Base-by-base conservation (phyloP, 106 monocot genomes). In the Allium sativum region DNA sequence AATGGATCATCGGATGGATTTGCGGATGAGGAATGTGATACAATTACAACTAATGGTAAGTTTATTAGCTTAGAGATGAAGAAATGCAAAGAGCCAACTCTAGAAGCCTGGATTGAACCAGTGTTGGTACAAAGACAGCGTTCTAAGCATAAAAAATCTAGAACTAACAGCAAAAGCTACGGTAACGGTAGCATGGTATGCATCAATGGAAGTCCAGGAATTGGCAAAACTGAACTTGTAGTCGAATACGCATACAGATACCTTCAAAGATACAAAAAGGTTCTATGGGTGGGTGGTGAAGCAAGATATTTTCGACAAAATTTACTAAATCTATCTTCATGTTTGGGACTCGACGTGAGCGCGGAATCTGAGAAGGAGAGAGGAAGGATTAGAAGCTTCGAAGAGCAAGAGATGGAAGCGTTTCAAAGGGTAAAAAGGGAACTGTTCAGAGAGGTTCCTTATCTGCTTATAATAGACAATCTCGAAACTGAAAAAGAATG, bases 21-120 rank as follows among this genome's bases (percentile, higher is more conserved):
- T 72, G 88, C 87, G 4, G 89, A 82, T 65, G 89, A 89, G 53
- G 89, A 82, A 58, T 82, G 77, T 53, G 93, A 93, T 42, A 70
- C 79, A 8, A 53, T 79, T 20, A 76, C 59, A 21, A 74, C 62
- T 10, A 89, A 69, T 53, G 77, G 77, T 16, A 82, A 77, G 48
- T 93, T 57, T 65, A 89, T 93, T 42, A 89, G 80, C 20, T 70
- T 89, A 46, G 93, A 93, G 40, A 74, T 93, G 88, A 82, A 78
- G 62, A 93, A 89, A 56, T 79, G 67, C 75, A 84, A 85, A 61
- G 89, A 93, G 62, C 93, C 93, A 11, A 83, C 88, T 13, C 56
- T 89, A 69, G 93, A 93, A 59, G 82, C 93, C 55, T 93, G 93
- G 93, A 85, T 89, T 44, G 93, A 93, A 1, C 85, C 93, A 0